Conservation (phyloP, 345 rosid genomes). For the Arabidopsis arenosa region DNA sequence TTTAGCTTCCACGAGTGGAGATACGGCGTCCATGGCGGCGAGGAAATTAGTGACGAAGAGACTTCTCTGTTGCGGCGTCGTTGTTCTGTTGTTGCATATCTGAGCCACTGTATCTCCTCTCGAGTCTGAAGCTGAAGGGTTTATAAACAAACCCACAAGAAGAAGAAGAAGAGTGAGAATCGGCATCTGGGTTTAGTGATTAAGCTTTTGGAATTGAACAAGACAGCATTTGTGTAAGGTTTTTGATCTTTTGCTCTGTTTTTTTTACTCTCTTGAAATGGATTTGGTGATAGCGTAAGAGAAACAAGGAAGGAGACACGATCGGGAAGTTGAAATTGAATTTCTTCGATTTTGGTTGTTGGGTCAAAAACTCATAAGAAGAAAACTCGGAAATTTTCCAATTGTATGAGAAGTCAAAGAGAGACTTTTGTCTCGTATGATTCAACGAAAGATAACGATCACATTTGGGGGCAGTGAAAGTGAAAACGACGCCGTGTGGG, state of each 20-base stretch:
- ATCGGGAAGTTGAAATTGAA: slow-evolving; percentile 3
- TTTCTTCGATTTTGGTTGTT: slow-evolving; percentile 18
- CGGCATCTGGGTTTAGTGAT: slow-evolving; percentile 29
- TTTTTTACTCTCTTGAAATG: background rate
- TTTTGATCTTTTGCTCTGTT: slow-evolving; percentile 25
- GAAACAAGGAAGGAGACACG: background rate
- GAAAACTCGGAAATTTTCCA: background rate
- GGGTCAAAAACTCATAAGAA: slow-evolving; percentile 29
- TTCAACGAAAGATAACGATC: slow-evolving; percentile 29
- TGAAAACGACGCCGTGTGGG: slow-evolving; percentile 9
- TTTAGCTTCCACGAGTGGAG: slow-evolving; percentile 49
- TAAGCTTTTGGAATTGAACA: slow-evolving; percentile 6
- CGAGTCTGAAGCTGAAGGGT: slow-evolving; percentile 63
- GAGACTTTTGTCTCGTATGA: slow-evolving; percentile 20
- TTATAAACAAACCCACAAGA: slow-evolving; percentile 35
- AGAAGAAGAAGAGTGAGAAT: slow-evolving; percentile 27
- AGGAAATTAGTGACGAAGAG: slow-evolving; percentile 57
- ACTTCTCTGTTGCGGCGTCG: slow-evolving; percentile 48
- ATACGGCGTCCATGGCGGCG: slow-evolving; percentile 55
- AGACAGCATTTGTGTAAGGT: slow-evolving; percentile 27
- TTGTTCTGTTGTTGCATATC: slow-evolving; percentile 69
- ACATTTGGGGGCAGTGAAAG: background rate
- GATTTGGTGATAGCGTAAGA: background rate
- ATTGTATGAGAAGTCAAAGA: slow-evolving; percentile 23
- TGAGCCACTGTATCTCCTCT: slow-evolving; percentile 63